Conservation (phyloP, 208 protist genomes). For the Leishmania major region DNA sequence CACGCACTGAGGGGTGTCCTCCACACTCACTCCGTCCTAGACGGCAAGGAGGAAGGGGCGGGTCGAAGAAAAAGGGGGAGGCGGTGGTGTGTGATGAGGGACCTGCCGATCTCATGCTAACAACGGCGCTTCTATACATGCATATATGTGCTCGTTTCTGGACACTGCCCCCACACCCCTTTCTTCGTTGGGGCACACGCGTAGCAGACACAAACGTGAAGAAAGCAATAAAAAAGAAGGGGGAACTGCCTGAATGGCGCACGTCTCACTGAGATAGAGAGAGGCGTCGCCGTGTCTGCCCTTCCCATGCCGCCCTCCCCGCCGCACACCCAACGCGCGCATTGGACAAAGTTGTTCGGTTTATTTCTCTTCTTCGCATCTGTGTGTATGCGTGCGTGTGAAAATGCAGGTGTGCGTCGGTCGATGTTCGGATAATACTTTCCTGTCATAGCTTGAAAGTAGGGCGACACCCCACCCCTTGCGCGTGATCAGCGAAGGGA, state of each 20-base stretch:
- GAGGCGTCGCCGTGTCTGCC: neutral
- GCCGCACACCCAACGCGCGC: neutral
- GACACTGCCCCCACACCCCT: neutral
- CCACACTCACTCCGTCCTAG: neutral
- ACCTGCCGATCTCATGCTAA: neutral
- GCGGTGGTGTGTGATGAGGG: neutral
- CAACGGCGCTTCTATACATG: neutral
- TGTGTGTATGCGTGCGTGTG: neutral
- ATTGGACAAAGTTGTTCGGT: neutral
- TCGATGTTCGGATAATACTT: neutral
- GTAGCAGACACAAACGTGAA: neutral
- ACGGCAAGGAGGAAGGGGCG: neutral
- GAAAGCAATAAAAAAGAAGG: constrained; percentile 7
- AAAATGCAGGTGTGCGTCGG: neutral
- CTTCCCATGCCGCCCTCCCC: neutral
- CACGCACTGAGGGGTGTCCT: neutral
- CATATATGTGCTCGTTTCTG: neutral
- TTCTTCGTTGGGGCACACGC: no score
- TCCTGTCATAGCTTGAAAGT: neutral
- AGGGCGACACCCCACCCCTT: neutral
- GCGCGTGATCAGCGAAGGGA: neutral
- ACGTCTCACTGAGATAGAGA: neutral
- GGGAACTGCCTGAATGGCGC: neutral
- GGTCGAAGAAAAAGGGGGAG: neutral
- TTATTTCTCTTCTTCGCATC: neutral